Percentiles rank a stretch among this genome's conserved stretches.
Evolutionary conservation across 2,329 filamentous ascomycete species (phyloP).

Genomic region (Pseudogymnoascus sp.): DNA sequence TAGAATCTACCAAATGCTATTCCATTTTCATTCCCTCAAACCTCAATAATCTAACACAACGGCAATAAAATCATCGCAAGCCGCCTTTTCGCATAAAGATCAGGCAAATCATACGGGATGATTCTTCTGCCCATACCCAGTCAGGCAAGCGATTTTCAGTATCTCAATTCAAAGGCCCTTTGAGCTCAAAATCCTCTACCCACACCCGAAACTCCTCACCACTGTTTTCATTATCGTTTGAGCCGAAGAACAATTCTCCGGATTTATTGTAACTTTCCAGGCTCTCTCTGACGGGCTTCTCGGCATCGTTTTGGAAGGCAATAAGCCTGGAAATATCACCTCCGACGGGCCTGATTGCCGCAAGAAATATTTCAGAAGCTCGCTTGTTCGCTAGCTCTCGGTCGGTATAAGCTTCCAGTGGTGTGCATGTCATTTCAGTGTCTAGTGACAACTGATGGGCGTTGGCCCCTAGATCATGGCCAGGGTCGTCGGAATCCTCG

Average conservation of each 20-base stretch:
- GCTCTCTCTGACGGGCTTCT: not conserved
- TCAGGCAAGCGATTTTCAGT: not conserved
- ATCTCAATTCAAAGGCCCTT: not conserved
- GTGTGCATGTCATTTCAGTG: not conserved
- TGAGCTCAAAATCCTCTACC: not conserved
- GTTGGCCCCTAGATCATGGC: not conserved
- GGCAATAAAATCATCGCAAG: not conserved
- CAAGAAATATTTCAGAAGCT: not conserved
- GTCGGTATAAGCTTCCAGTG: not conserved
- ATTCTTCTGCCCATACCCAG: not conserved
- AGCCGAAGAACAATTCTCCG: not conserved
- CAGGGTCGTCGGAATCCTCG: not conserved
- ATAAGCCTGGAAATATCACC: not conserved
- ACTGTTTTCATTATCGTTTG: not conserved
- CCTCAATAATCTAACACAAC: not conserved
- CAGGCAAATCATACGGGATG: not conserved
- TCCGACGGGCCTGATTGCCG: not conserved
- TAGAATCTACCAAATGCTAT: conserved; percentile 2
- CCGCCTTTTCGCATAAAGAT: not conserved
- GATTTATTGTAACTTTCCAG: not conserved
- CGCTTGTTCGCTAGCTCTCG: not conserved
- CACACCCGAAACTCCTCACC: not conserved
- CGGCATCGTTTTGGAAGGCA: not conserved
- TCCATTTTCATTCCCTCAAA: not conserved
- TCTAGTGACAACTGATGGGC: not conserved